Evolutionary conservation across 129 eudicot genomes (phyloP), one percentile per base, ranked within the genome.

Genomic region (Flaveria ramosissima): DNA sequence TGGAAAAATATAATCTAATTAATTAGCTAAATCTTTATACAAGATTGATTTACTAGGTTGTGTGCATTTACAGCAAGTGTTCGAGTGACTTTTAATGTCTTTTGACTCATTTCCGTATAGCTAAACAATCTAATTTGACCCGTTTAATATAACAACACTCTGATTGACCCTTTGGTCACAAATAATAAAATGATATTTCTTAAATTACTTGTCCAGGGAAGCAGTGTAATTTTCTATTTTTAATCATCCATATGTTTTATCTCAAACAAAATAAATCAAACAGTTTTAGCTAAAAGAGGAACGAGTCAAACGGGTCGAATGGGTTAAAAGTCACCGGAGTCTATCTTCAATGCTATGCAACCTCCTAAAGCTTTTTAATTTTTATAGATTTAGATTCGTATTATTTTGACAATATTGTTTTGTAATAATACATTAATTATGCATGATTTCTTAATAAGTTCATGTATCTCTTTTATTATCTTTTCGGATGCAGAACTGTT

Each of bases 401-500:
- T 24, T 60, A 23, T 24, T 24, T 7, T 60, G n/a, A 60, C 41
- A 60, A 23, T 60, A 11, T 24, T 60, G 26, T 60, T 23, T 23
- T 23, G 17, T 4, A 10, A 24, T 60, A 41, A 23, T 13, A 19
- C n/a, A 7, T 59, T 10, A 23, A 4, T 21, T 59, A 23, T 23
- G 16, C 7, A 1, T 59, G 24, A 4, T 24, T 27, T 32, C 21
- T 69, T 26, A 59, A 30, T 15, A 32, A 42, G 26, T 41, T 71
- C 20, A 14, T 62, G 26, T 6, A 6, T 67, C 57, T 45, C 6
- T 66, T 26, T 75, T 69, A 15, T 45, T 24, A 61, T 48, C 72
- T 27, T 61, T 78, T 4, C 32, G 71, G 3, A 57, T 88, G 86
- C 96, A 93, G 98, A 93, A 63, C 75, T 90, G 96, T 68, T 83